Evolutionary conservation across 495 filamentous ascomycete species (phyloP), one percentile per base, ranked within the genome.

Genomic region (Aspergillus carlsbadensis): DNA sequence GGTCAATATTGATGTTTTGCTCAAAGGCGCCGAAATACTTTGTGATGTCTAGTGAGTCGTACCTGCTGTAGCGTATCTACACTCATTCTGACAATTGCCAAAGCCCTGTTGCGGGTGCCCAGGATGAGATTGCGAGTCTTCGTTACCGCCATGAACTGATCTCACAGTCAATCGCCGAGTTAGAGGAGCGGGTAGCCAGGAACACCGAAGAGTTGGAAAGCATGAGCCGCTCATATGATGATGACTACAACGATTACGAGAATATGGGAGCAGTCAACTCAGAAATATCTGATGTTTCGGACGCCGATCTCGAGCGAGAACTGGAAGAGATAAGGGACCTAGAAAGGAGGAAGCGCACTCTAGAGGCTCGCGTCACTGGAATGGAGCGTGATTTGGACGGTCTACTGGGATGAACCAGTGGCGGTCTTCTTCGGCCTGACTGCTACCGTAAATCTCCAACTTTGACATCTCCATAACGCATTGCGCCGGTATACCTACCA

Each of bases 21-120:
- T 98, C 15, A 80, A 83, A 50, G 93, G 94, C 1, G 94, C 92
- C 3, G 92, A 98, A 75, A 96, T 92, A 73, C 78, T 98, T 22
- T 91, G 90, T 64, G 80, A 78, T 43, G 91, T 96, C 33, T 98
- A 97, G 81, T 90, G 81, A 57, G 80, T 75, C 11, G 29, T 39
- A 10, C 18, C 11, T 11, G 14, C 13, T 34, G 6, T 3, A n/a
- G 3, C 3, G 36, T 5, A 2, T 33, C 6, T 0, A 21, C 15
- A 20, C 22, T n/a, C 20, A 18, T 34, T 33, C 36, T 47, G 7
- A 63, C 57, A 20, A 10, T n/a, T 10, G 5, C 2, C 2, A 17
- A 56, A 89, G 87, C 56, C 87, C 87, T 7, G 86, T 97, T 39
- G 80, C 87, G 2, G 93, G 91, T 22, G 91, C 91, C n/a, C 67